A percentile compares a stretch with the other conserved stretches of the same genome.
Conservation (phyloP, 2,329 filamentous ascomycete species). For the Sporothrix phasma region DNA sequence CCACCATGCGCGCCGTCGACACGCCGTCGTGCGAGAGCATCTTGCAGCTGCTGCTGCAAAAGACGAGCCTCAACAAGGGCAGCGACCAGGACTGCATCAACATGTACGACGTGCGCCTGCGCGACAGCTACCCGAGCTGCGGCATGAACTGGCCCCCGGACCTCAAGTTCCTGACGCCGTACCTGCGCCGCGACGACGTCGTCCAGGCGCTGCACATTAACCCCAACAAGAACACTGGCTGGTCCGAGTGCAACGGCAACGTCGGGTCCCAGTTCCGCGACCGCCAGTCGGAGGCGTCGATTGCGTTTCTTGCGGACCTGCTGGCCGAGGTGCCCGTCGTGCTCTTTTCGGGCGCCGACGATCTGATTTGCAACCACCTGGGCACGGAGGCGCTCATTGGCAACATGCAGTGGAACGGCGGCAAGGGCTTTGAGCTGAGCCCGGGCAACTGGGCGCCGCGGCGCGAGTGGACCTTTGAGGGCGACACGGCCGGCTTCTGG, state of each 20-base stretch:
- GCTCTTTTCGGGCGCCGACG: slow-evolving; percentile 86
- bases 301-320: slow-evolving; percentile 66
- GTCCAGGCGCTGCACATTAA: slow-evolving; percentile 72
- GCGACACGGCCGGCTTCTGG: slow-evolving; percentile 78
- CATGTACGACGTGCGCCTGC: slow-evolving; percentile 92
- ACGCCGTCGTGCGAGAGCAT: slow-evolving; percentile 64
- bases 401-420: slow-evolving; percentile 85
- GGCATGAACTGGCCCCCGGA: slow-evolving; percentile 99
- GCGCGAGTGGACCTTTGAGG: slow-evolving; percentile 88
- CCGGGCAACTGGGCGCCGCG: slow-evolving; percentile 87
- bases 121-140: slow-evolving; percentile 70
- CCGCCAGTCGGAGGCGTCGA: slow-evolving; percentile 59
- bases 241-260: slow-evolving; percentile 78
- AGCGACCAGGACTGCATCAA: slow-evolving; percentile 61
- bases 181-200: slow-evolving; percentile 76
- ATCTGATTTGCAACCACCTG: slow-evolving; percentile 94
- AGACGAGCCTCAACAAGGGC: slow-evolving; percentile 45
- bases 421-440: slow-evolving; percentile 78
- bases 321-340: slow-evolving; percentile 68
- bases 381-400: slow-evolving; percentile 87
- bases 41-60: slow-evolving; percentile 58
- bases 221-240: slow-evolving; percentile 70
- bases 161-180: slow-evolving; percentile 64
- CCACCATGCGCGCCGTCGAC: slow-evolving; percentile 51
- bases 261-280: slow-evolving; percentile 65